Evolutionary conservation across 1,139 yeast genomes (phyloP).

Genomic region (Hyphopichia fennica): DNA sequence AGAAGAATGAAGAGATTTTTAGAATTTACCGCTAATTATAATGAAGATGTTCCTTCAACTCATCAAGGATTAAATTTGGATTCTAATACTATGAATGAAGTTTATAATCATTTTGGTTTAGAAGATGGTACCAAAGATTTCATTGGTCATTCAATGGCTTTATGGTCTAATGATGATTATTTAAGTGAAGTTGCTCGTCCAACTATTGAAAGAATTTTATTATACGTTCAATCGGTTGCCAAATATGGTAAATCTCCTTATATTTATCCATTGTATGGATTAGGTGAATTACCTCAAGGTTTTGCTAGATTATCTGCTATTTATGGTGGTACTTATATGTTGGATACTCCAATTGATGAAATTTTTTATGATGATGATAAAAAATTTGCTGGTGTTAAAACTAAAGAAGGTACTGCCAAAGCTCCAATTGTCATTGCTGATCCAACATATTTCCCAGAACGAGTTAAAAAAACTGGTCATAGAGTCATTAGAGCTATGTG

Average conservation of each 20-base stretch:
- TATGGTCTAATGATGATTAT: constrained; percentile 92
- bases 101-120: constrained; percentile 84
- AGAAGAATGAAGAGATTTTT: constrained; percentile 90
- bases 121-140: constrained; percentile 94
- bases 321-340: constrained; percentile 98
- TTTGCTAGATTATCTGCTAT: constrained; percentile 96
- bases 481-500: constrained; percentile 95
- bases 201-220: constrained; percentile 79
- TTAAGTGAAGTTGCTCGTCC: constrained; percentile 89
- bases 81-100: constrained; percentile 87
- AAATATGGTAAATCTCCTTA: constrained; percentile 96
- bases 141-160: constrained; percentile 98
- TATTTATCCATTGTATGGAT: constrained; percentile 91
- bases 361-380: constrained; percentile 65
- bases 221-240: constrained; percentile 89
- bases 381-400: constrained; percentile 80
- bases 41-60: constrained; percentile 75
- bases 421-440: constrained; percentile 97
- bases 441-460: constrained; percentile 95
- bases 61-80: constrained; percentile 88
- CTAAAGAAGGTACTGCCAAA: constrained; percentile 88
- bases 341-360: constrained; percentile 94
- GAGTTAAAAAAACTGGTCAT: constrained; percentile 81
- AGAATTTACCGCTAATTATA: constrained; percentile 81
- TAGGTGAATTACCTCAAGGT: constrained; percentile 98